Base-by-base conservation (phyloP, 768 basidiomycete genomes). In the Baorangia bicolor region DNA sequence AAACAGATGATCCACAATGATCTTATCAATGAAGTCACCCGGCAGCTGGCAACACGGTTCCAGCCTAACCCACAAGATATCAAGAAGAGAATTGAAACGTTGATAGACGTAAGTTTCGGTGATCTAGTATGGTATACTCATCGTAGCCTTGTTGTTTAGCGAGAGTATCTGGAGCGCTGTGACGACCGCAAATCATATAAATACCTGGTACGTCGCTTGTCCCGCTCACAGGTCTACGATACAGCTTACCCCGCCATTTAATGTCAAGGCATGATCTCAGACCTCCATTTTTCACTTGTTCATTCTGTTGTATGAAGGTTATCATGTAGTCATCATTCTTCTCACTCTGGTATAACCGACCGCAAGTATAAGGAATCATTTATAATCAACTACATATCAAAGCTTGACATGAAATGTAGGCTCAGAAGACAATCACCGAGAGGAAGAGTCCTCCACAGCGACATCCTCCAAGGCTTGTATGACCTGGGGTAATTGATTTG, bases 111-210 rank as follows among this genome's bases (percentile, higher is more conserved):
- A 54, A 59, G 83, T 72, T 16, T 3, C 47, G 30, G 33, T 27
- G 11, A 50, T 44, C 42, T 7, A 47, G 38, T 35, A 33, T 25
- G 9, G 20, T 21, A 42, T 25, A 49, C 42, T 30, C 18, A 2
- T 31, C 9, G 42, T 55, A 60, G 30, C 56, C 33, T 12, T 18
- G 31, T 40, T 23, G 23, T 27, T 20, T 61, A 98, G 93, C 84
- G 92, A 71, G 97, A 99, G 59, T 99, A 98, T 74, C 74, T 99
- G 59, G 94, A 97, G 64, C 82, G 97, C 30, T 88, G 88, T 65
- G 87, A 87, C 37, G 89, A 94, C 65, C 85, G 90, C 55, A 92
- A 86, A 73, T 93, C 91, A 49, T 95, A 95, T 71, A 90, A 87
- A 67, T 94, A 94, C 70, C 66, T 92, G 65, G 84, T 77, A 27